phyloP scores from a whole-genome alignment of 2,329 filamentous ascomycete genomes.

The Macrophomina tecta region DNA sequence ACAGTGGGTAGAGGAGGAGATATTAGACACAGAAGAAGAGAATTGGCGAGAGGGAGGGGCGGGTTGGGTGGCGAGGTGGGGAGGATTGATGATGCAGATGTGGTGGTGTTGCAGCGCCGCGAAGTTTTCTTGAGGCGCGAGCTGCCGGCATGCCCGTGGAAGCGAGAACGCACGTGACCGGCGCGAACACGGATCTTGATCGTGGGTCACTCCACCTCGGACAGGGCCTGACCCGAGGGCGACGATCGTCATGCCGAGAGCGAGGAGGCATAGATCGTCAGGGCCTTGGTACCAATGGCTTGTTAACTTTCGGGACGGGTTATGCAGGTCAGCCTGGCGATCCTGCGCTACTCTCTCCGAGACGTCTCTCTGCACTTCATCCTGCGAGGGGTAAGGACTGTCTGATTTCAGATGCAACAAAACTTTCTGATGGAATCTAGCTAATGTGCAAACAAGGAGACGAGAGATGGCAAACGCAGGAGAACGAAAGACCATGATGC shows the following conservation, averaged over 20 bases:
- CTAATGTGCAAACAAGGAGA: conserved; percentile 1
- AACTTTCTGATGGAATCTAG: conserved; percentile 23
- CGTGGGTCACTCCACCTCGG: conserved; percentile 12
- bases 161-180: conserved; percentile 6
- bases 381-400: conserved; percentile 14
- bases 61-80: conserved; percentile 29
- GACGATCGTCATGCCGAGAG: conserved; percentile 23
- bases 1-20: conserved; percentile 9
- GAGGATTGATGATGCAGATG: conserved; percentile 30
- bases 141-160: conserved; percentile 6
- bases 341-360: conserved; percentile 17
- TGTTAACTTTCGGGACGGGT: conserved; percentile 9
- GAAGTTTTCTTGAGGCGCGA: conserved; percentile 22
- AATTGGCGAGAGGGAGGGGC: conserved; percentile 22
- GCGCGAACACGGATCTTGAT: neutral
- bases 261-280: conserved; percentile 22
- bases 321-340: conserved; percentile 24
- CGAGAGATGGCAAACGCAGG: neutral
- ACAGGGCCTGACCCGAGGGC: conserved; percentile 9
- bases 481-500: conserved; percentile 27
- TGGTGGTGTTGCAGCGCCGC: conserved; percentile 26
- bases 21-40: conserved; percentile 30
- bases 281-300: conserved; percentile 16
- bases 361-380: neutral
- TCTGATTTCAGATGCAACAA: conserved; percentile 17